A percentile compares a stretch with the other conserved stretches of the same genome.
phyloP scores from a whole-genome alignment of 768 basidiomycete genomes.

The Tremella yokohamensis region DNA sequence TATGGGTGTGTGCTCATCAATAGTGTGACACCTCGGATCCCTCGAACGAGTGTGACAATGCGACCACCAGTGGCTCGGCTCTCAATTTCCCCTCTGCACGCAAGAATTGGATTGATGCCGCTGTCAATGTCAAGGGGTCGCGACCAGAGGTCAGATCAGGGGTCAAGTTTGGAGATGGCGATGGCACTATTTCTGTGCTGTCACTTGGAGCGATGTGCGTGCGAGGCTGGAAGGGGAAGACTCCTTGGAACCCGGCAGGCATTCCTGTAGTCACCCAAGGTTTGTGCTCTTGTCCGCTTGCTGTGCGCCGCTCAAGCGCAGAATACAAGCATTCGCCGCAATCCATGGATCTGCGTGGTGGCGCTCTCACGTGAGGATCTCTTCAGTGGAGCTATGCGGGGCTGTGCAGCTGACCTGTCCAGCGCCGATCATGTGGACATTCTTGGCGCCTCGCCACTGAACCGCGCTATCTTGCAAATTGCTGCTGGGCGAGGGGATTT shows the following conservation, averaged over 20 bases:
- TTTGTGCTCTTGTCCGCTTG: slow-evolving; percentile 46
- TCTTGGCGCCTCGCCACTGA: slow-evolving; percentile 70
- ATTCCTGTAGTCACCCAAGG: slow-evolving; percentile 79
- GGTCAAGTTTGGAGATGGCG: slow-evolving; percentile 89
- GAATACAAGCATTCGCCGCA: slow-evolving; percentile 66
- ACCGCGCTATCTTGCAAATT: slow-evolving; percentile 85
- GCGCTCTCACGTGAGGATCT: slow-evolving; percentile 67
- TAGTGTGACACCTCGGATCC: slow-evolving; percentile 54
- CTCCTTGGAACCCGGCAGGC: slow-evolving; percentile 84
- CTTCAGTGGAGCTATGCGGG: neutral
- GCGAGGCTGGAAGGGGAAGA: slow-evolving; percentile 81
- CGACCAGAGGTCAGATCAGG: slow-evolving; percentile 59
- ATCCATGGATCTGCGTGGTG: slow-evolving; percentile 72
- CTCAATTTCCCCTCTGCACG: slow-evolving; percentile 61
- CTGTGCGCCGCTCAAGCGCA: slow-evolving; percentile 12
- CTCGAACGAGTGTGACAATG: slow-evolving; percentile 53
- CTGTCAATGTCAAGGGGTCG: slow-evolving; percentile 64
- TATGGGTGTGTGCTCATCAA: neutral
- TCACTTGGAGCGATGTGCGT: slow-evolving; percentile 83
- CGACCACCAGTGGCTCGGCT: slow-evolving; percentile 53
- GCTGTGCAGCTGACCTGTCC: neutral
- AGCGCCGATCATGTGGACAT: slow-evolving; percentile 76
- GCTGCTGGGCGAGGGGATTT: slow-evolving; percentile 74
- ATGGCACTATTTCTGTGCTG: slow-evolving; percentile 64
- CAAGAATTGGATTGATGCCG: slow-evolving; percentile 78